Base-by-base conservation (phyloP, 1,139 yeast genomes). In the Yamadazyma sp. region DNA sequence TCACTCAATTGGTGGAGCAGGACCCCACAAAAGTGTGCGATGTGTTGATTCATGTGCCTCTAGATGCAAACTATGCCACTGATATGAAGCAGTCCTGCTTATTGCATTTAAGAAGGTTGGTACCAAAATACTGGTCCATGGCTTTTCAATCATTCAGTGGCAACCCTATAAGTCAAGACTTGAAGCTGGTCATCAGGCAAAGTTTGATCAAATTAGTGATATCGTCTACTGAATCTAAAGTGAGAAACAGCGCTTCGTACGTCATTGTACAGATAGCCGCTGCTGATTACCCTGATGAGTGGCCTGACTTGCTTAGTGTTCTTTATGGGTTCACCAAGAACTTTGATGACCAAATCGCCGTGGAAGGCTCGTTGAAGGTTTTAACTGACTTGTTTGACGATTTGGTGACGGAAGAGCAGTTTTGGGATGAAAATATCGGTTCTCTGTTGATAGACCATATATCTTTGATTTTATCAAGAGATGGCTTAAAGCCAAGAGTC, bases 211-310 rank as follows among this genome's bases (percentile, higher is more conserved):
- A 59, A 8, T 57, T 86, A 29, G 72, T 84, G n/a, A 63, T 77
- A 1, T 56, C 72, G 7, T 70, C 76, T 12, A 55, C 68, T 0
- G 73, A 76, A 43, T 68, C 84, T n/a, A 85, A 84, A 51, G 64
- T 89, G 13, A 68, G 89, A 43, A 74, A 73, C 27, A 76, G 86
- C 35, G 78, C 86, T 2, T 80, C 92, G 1, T 82, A 87, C 47
- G 82, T 87, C 11, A 76, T 88, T 18, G 86, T 86, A 2, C 95
- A 86, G 51, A 86, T 92, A 17, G 90, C 96, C 1, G 85, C 87
- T 1, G 86, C 83, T 1, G 98, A 92, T 54, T 90, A 79, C 54
- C 98, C 98, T 0, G 97, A 92, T 52, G 95, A 88, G 54, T 92
- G 97, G 97, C 96, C 97, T 0, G 73, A 71, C 22, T 66, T 92